These are phyloP conservation scores for Globisporangium abappressorium DNA, from an alignment of 352 stramenopile genomes.

Conservation along the genomic window DNA sequence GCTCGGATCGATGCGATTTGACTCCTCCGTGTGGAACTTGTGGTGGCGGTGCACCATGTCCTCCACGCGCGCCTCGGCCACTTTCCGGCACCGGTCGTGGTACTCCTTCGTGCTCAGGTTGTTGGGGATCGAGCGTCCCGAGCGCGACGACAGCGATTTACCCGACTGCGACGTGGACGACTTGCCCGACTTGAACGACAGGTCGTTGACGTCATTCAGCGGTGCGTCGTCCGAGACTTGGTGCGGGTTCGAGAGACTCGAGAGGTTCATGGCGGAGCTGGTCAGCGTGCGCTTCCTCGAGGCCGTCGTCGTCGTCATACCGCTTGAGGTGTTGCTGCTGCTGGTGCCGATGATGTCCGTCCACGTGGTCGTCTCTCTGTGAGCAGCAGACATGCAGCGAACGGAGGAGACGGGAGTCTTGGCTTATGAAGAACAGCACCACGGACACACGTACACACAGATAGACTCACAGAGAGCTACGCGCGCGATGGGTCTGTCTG, in stretches of 20 bases:
- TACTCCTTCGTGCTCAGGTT: constrained; percentile 9
- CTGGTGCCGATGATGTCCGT: constrained; percentile 10
- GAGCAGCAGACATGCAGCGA: background rate
- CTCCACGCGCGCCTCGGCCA: constrained; percentile 18
- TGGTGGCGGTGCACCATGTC: constrained; percentile 22
- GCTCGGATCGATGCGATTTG: constrained; percentile 2
- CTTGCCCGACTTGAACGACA: constrained; percentile 11
- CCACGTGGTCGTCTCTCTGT: background rate
- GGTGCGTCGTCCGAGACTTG: background rate
- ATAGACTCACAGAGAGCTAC: background rate
- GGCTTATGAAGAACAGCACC: too few species aligned
- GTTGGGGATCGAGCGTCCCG: background rate
- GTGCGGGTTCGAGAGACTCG: too few species aligned
- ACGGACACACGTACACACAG: background rate
- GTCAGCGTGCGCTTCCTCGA: constrained; percentile 21
- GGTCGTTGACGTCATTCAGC: background rate
- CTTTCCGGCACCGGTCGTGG: constrained; percentile 16
- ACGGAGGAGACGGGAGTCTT: background rate
- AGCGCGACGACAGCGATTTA: constrained; percentile 6
- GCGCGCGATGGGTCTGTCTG: background rate
- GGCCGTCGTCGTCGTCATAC: constrained; percentile 4
- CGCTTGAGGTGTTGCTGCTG: constrained; percentile 3
- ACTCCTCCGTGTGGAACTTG: constrained; percentile 9
- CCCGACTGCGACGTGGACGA: constrained; percentile 3
- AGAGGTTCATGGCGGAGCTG: background rate